phyloP scores from a whole-genome alignment of 352 stramenopile species.

The Globisporangium carolinianum region DNA sequence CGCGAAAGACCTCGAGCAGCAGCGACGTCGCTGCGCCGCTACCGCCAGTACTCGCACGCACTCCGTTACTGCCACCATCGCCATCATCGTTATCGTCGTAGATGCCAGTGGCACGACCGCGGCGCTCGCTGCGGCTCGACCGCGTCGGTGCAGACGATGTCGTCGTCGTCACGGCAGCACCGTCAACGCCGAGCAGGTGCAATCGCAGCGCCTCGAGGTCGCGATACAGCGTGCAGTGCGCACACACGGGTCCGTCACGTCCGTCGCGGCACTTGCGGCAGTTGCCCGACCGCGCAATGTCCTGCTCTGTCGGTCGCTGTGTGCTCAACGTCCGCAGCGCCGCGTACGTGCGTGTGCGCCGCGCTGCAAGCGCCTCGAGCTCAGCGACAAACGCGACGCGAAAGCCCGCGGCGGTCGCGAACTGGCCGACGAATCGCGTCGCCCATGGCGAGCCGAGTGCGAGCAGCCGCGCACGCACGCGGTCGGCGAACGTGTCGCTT shows the following conservation, averaged over 20 bases:
- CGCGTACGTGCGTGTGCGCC: slow-evolving; percentile 20
- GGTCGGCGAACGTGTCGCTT: slow-evolving; percentile 24
- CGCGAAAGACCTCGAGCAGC: slow-evolving; percentile 57
- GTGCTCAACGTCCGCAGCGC: slow-evolving; percentile 39
- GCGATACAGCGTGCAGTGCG: slow-evolving; percentile 60
- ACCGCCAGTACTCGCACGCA: background rate
- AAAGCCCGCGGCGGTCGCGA: slow-evolving; percentile 37
- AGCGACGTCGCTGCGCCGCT: slow-evolving; percentile 21
- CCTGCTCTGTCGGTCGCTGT: slow-evolving; percentile 22
- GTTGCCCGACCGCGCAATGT: slow-evolving; percentile 62
- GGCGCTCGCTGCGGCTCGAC: background rate
- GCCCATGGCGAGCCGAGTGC: slow-evolving; percentile 41
- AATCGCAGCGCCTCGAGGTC: slow-evolving; percentile 49
- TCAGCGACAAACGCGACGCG: slow-evolving; percentile 46
- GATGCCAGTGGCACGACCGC: too few species aligned
- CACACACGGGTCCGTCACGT: slow-evolving; percentile 46
- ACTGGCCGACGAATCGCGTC: slow-evolving; percentile 30
- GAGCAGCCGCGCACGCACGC: slow-evolving; percentile 36
- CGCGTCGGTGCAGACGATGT: background rate
- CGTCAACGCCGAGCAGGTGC: slow-evolving; percentile 51
- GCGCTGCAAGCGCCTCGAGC: slow-evolving; percentile 31
- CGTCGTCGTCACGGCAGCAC: slow-evolving; percentile 1
- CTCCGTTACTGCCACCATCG: background rate
- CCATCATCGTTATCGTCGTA: slow-evolving; percentile 11
- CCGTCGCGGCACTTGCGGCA: slow-evolving; percentile 54